A percentile compares a stretch with the other conserved stretches of the same genome.
Conservation (phyloP, 140 eudicot genomes). For the Ambrosia hybrid region DNA sequence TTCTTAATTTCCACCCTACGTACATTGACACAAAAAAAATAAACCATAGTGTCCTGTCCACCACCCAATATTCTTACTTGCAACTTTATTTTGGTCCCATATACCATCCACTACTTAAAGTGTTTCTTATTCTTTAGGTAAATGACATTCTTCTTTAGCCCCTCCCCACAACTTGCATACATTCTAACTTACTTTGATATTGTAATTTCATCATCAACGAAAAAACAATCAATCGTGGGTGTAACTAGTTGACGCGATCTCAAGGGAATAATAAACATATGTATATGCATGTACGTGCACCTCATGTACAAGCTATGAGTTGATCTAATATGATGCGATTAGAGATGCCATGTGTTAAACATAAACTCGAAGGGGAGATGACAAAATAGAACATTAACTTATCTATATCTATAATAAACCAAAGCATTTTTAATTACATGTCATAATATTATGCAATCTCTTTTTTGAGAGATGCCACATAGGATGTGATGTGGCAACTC, state of each 20-base stretch:
- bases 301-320: too few relatives aligned
- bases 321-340: too few relatives aligned
- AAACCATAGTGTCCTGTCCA: slow-evolving; percentile 32
- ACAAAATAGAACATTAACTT: not conserved
- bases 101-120: slow-evolving; percentile 40
- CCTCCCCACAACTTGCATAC: slow-evolving; percentile 46
- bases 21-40: slow-evolving; percentile 26
- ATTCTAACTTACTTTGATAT: slow-evolving; percentile 32
- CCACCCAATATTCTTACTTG: slow-evolving; percentile 28
- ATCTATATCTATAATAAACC: too few relatives aligned
- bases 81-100: slow-evolving; percentile 48
- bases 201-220: not conserved
- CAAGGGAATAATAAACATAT: too few relatives aligned
- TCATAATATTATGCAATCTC: too few relatives aligned
- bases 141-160: slow-evolving; percentile 44
- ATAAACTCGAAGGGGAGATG: too few relatives aligned
- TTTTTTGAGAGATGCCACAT: too few relatives aligned
- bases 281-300: too few relatives aligned
- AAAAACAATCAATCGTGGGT: not conserved
- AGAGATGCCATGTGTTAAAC: too few relatives aligned
- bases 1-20: slow-evolving; percentile 27
- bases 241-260: not conserved
- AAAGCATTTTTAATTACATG: too few relatives aligned
- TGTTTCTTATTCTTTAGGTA: slow-evolving; percentile 25
- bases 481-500: too few relatives aligned